Percentiles rank a stretch among this genome's conserved stretches.
Evolutionary conservation across 805 yeast species (phyloP).

Genomic region (Torulaspora maleeae): DNA sequence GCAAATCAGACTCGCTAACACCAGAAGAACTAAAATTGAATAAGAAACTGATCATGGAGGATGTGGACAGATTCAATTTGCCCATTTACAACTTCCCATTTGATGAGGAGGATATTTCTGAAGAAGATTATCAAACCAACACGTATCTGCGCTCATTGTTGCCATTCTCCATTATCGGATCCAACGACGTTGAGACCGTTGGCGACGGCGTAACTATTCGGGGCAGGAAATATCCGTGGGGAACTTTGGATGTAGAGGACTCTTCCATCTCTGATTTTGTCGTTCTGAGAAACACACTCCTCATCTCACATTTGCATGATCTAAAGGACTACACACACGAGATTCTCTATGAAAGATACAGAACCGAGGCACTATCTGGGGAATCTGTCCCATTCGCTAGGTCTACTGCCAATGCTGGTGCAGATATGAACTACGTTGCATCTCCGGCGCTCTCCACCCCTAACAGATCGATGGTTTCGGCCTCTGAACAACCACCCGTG

Average conservation of each 20-base stretch:
- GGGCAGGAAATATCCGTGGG: slow-evolving; percentile 56
- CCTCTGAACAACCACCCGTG: slow-evolving; percentile 2
- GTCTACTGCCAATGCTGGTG: slow-evolving; percentile 19
- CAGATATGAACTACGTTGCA: slow-evolving; percentile 10
- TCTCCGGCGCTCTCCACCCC: slow-evolving; percentile 13
- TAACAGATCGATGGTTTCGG: slow-evolving; percentile 8
- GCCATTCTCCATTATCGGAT: slow-evolving; percentile 68
- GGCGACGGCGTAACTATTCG: slow-evolving; percentile 40
- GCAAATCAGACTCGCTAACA: slow-evolving; percentile 82
- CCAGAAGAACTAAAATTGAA: slow-evolving; percentile 70
- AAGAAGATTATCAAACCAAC: slow-evolving; percentile 61
- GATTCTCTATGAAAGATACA: slow-evolving; percentile 77
- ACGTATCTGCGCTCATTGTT: slow-evolving; percentile 57
- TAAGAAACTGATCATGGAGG: slow-evolving; percentile 71
- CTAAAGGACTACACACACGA: slow-evolving; percentile 87
- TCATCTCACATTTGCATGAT: slow-evolving; percentile 81
- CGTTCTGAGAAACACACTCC: slow-evolving; percentile 68
- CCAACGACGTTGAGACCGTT: slow-evolving; percentile 55
- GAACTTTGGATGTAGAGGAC: slow-evolving; percentile 59
- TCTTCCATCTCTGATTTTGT: slow-evolving; percentile 77
- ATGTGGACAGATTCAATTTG: slow-evolving; percentile 62
- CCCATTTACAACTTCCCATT: slow-evolving; percentile 73
- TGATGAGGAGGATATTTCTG: slow-evolving; percentile 50
- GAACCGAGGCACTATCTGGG: slow-evolving; percentile 79
- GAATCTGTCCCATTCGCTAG: slow-evolving; percentile 32